phyloP scores from a whole-genome alignment of 2,329 filamentous ascomycete species.

The Penicillium sp. region DNA sequence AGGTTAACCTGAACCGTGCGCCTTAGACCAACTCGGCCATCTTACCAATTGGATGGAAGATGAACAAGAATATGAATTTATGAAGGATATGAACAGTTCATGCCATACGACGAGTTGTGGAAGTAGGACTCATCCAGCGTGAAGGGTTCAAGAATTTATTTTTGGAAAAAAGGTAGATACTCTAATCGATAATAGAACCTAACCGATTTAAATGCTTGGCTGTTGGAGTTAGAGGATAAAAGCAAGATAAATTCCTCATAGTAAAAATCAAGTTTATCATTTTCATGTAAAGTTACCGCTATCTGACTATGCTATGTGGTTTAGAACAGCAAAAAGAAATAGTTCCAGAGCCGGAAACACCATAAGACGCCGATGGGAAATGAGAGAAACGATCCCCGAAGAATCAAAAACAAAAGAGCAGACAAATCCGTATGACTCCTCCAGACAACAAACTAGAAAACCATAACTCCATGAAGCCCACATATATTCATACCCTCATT shows the following conservation, averaged over 20 bases:
- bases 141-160: no score
- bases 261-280: neutral
- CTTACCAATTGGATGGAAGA: slow-evolving; percentile 22
- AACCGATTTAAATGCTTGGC: no score
- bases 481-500: slow-evolving; percentile 1
- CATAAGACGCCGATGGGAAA: neutral
- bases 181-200: no score
- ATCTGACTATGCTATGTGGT: neutral
- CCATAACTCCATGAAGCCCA: neutral
- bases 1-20: slow-evolving; percentile 35
- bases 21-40: slow-evolving; percentile 40
- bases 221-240: neutral
- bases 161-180: no score
- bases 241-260: neutral
- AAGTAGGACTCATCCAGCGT: no score
- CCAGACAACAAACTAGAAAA: neutral
- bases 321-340: neutral
- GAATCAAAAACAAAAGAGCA: neutral
- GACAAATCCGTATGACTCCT: neutral
- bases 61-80: fast-evolving
- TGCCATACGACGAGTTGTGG: no score
- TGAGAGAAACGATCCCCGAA: neutral
- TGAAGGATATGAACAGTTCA: neutral
- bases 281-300: neutral
- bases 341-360: neutral